phyloP scores from a whole-genome alignment of 192 early-diverging fungal genomes.

The Gamsiella multidivaricata region DNA sequence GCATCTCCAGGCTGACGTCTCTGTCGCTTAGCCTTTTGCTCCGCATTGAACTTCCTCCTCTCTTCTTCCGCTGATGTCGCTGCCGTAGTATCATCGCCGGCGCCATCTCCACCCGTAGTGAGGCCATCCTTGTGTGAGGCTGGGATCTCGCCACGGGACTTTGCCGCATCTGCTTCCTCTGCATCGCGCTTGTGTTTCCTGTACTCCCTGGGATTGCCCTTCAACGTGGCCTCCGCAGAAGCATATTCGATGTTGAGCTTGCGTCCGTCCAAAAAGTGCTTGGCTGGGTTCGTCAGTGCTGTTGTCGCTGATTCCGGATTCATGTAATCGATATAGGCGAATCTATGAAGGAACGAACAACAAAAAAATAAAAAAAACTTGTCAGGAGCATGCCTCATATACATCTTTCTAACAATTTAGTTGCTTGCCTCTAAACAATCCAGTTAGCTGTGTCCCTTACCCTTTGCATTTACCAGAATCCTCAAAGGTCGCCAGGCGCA shows the following conservation, averaged over 20 bases:
- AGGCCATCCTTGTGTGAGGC: slow-evolving; percentile 22
- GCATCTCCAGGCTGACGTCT: slow-evolving; percentile 41
- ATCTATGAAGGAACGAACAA: slow-evolving; percentile 42
- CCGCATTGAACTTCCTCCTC: slow-evolving; percentile 22
- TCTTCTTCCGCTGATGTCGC: slow-evolving; percentile 19
- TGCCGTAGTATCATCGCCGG: slow-evolving; percentile 18
- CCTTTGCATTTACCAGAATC: slow-evolving; percentile 84
- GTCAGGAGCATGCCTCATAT: too few relatives aligned
- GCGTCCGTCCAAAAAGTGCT: slow-evolving; percentile 66
- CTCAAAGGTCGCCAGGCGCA: slow-evolving; percentile 78
- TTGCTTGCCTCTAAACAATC: too few relatives aligned
- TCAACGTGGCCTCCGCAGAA: slow-evolving; percentile 70
- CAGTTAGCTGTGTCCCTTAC: slow-evolving; percentile 38
- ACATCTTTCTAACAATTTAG: too few relatives aligned
- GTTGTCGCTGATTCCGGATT: slow-evolving; percentile 69
- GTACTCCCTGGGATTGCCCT: slow-evolving; percentile 72
- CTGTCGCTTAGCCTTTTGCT: slow-evolving; percentile 47
- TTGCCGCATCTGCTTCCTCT: slow-evolving; percentile 41
- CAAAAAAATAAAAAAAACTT: slow-evolving; percentile 8
- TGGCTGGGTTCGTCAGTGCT: slow-evolving; percentile 68
- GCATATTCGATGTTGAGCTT: slow-evolving; percentile 76
- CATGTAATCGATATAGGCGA: slow-evolving; percentile 77
- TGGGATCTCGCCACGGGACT: slow-evolving; percentile 30
- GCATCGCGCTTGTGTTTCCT: slow-evolving; percentile 56
- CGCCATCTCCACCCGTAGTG: neutral